Percentiles rank a stretch among this genome's conserved stretches.
Evolutionary conservation across 352 stramenopile genomes (phyloP).

Genomic region (Phytopythium helicoides): DNA sequence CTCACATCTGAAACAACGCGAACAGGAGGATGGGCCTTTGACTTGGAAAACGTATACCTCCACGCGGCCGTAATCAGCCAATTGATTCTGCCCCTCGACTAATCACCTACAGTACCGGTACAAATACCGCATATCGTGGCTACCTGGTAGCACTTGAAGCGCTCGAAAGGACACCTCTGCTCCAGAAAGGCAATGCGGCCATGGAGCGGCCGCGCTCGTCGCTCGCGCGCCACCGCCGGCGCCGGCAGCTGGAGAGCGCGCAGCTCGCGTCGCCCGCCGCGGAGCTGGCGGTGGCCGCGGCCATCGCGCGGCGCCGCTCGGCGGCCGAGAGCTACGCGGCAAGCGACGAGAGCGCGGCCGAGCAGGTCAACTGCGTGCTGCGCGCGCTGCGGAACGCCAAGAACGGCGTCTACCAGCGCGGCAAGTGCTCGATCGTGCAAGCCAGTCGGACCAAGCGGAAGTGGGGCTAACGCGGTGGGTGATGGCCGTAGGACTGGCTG

Average conservation of each 20-base stretch:
- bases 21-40: too few species aligned
- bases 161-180: not conserved
- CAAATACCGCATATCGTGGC: not conserved
- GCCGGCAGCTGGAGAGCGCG: conserved; percentile 44
- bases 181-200: not conserved
- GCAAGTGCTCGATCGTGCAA: too few species aligned
- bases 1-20: too few species aligned
- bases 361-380: conserved; percentile 34
- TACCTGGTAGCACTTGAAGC: not conserved
- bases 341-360: conserved; percentile 1
- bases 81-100: too few species aligned
- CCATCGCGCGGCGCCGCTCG: conserved; percentile 20
- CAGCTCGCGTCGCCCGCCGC: conserved; percentile 38
- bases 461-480: not conserved
- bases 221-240: conserved; percentile 58
- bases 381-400: conserved; percentile 55
- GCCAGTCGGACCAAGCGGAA: too few species aligned
- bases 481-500: conserved; percentile 39
- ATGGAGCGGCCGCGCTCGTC: conserved; percentile 48
- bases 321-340: conserved; percentile 4
- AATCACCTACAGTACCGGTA: too few species aligned
- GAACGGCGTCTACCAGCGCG: conserved; percentile 67
- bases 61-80: not conserved
- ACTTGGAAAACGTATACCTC: too few species aligned
- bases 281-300: conserved; percentile 19